Percentiles rank a stretch among this genome's conserved stretches.
phyloP scores from a whole-genome alignment of 2,329 filamentous ascomycete species.

The Alternaria dauci region DNA sequence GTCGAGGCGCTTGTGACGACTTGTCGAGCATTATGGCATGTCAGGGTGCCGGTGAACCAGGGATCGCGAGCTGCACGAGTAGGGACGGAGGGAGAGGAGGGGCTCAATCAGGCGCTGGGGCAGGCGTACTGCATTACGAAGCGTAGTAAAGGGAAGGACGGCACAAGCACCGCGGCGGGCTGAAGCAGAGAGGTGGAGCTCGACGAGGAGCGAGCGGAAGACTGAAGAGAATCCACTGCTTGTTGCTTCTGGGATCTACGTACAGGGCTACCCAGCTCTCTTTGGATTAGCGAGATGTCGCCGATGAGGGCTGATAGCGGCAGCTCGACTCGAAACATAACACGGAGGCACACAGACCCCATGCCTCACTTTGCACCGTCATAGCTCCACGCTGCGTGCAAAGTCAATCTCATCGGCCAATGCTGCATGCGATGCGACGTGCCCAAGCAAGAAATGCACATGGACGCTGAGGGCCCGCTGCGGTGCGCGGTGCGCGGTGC shows the following conservation, averaged over 20 bases:
- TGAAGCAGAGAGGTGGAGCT: slow-evolving; percentile 41
- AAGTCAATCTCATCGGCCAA: slow-evolving; percentile 5
- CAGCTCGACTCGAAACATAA: slow-evolving; percentile 45
- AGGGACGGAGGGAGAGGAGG: slow-evolving; percentile 28
- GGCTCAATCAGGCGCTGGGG: slow-evolving; percentile 31
- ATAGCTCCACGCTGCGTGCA: slow-evolving; percentile 27
- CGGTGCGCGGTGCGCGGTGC: slow-evolving; percentile 29
- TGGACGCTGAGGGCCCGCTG: slow-evolving; percentile 22
- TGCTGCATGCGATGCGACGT: slow-evolving; percentile 4
- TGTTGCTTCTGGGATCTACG: slow-evolving; percentile 44
- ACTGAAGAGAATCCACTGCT: slow-evolving; percentile 45
- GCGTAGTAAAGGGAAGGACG: slow-evolving; percentile 29
- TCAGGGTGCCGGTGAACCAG: slow-evolving; percentile 38
- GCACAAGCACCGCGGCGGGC: slow-evolving; percentile 39
- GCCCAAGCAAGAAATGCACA: slow-evolving; percentile 1
- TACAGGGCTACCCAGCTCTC: slow-evolving; percentile 41
- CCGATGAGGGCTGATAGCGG: slow-evolving; percentile 45
- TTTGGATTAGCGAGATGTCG: slow-evolving; percentile 44
- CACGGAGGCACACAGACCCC: slow-evolving; percentile 42
- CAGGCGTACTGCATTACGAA: slow-evolving; percentile 33
- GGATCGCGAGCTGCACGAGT: slow-evolving; percentile 34
- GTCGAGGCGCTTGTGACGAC: slow-evolving; percentile 48
- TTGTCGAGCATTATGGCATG: slow-evolving; percentile 54
- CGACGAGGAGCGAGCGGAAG: slow-evolving; percentile 41
- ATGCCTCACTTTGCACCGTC: slow-evolving; percentile 35